Base-by-base conservation (phyloP, 2,329 filamentous ascomycete genomes). In the Epichloe amarillans region DNA sequence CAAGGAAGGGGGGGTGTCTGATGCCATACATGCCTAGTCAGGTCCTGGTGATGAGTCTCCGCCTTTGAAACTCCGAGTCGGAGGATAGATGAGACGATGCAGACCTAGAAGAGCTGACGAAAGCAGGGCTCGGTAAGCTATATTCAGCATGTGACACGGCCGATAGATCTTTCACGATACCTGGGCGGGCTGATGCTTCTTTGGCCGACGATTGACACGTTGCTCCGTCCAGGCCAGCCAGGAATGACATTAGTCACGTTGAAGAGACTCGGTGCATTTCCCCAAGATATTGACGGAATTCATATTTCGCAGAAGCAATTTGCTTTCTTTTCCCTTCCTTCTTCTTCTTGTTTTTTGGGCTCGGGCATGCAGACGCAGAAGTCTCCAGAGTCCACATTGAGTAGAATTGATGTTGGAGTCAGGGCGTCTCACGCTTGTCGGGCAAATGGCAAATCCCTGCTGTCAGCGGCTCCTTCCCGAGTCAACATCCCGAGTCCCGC, bases 381-480 rank as follows among this genome's bases (percentile, higher is more conserved):
- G 26, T 30, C 8, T 30, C 30, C 30, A 30, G 30, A 30, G 30
- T 30, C 10, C 7, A 30, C 30, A 4, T 30, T 30, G 30, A 30
- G 30, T 30, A 38, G 15, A n/a, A 7, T 38, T 38, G 36, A 38
- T 1, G 14, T 38, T 38, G 36, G 15, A 38, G 15, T 30, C 30
- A 30, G 26, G 26, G 15, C 37, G 49, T 53, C 50, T 53, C 50
- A 47, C 4, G 35, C 21, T 6, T 35, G 43, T 52, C 38, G 14
- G 33, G 42, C 50, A 36, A 36, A 30, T 43, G 33, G 42, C 50
- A 36, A 36, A 30, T 43, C 50, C 52, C 17, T 47, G 52, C 23
- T 30, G 10, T 8, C 36, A 23, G n/a, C 40, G 35, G 50, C 38
- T 51, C 38, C 44, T 49, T 38, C 40, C 53, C 45, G 39, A 23